A percentile compares a stretch with the other conserved stretches of the same genome.
Conservation (phyloP, 2,329 filamentous ascomycete species). For the Beauveria sp. region DNA sequence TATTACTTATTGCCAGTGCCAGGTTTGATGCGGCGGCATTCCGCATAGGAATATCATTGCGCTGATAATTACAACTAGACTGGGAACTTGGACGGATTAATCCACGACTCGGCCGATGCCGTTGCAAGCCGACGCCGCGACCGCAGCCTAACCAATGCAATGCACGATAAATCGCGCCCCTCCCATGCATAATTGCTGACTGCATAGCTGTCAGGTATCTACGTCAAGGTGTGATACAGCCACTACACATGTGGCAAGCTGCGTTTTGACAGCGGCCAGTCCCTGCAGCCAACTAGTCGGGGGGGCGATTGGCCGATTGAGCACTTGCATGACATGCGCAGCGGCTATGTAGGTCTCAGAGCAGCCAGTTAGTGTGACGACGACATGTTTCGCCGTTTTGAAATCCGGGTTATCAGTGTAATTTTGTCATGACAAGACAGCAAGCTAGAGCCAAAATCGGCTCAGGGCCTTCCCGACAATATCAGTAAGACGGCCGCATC, state of each 20-base stretch:
- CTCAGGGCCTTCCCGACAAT: background rate
- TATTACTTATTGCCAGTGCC: background rate
- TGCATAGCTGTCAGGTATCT: background rate
- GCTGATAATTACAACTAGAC: background rate
- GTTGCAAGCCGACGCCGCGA: background rate
- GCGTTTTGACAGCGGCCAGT: background rate
- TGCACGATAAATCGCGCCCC: slow-evolving; percentile 7
- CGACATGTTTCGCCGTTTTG: background rate
- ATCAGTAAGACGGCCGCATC: background rate
- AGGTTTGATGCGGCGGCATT: background rate
- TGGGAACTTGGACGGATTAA: background rate
- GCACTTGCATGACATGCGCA: slow-evolving; percentile 34
- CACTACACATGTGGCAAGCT: background rate
- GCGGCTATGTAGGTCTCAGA: slow-evolving; percentile 32
- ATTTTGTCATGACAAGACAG: background rate
- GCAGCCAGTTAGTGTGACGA: slow-evolving; percentile 12
- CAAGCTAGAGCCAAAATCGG: background rate
- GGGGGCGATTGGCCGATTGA: slow-evolving; percentile 24
- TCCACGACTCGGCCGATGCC: slow-evolving; percentile 4
- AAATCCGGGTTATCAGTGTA: background rate
- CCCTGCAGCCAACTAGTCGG: slow-evolving; percentile 7
- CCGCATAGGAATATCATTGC: background rate
- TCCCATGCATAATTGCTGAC: background rate
- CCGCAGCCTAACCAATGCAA: background rate
- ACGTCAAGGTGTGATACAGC: background rate